phyloP scores from a whole-genome alignment of 1,284 basidiomycete species.

The Amylostereum chailletii region DNA sequence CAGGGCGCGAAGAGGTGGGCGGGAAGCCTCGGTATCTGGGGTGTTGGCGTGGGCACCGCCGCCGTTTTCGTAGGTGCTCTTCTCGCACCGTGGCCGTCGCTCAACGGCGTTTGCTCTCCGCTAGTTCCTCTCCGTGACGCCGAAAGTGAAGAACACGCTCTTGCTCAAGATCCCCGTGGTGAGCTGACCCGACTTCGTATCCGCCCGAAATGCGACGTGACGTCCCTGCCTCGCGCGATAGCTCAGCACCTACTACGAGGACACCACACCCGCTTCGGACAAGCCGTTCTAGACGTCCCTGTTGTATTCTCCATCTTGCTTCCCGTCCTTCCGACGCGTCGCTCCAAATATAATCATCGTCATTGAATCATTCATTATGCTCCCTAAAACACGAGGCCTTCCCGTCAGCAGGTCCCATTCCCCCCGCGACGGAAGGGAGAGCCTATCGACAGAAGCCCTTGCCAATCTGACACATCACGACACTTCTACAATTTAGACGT shows the following conservation, averaged over 20 bases:
- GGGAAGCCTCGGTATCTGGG: constrained; percentile 57
- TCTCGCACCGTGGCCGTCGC: not conserved
- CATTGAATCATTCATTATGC: constrained; percentile 1
- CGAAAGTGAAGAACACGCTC: constrained; percentile 32
- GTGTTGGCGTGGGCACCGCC: constrained; percentile 53
- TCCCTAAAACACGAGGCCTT: constrained; percentile 11
- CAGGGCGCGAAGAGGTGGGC: constrained; percentile 42
- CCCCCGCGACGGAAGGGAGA: constrained; percentile 6
- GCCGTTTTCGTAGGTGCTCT: constrained; percentile 50
- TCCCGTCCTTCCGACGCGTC: constrained; percentile 18
- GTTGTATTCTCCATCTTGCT: constrained; percentile 11
- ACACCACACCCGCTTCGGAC: constrained; percentile 70
- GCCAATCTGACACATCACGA: too few species aligned
- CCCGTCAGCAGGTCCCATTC: constrained; percentile 15
- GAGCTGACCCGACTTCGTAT: constrained; percentile 12
- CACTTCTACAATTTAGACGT: too few species aligned
- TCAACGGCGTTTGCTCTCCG: constrained; percentile 4
- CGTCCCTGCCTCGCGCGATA: constrained; percentile 19
- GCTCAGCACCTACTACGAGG: constrained; percentile 64
- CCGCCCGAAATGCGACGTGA: not conserved
- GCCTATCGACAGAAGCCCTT: too few species aligned
- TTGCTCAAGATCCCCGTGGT: constrained; percentile 35
- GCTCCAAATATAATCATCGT: too few species aligned
- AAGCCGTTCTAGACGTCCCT: constrained; percentile 59
- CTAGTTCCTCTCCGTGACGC: constrained; percentile 34